Evolutionary conservation across 306 rosid genomes (phyloP).

Genomic region (Myrica gale): DNA sequence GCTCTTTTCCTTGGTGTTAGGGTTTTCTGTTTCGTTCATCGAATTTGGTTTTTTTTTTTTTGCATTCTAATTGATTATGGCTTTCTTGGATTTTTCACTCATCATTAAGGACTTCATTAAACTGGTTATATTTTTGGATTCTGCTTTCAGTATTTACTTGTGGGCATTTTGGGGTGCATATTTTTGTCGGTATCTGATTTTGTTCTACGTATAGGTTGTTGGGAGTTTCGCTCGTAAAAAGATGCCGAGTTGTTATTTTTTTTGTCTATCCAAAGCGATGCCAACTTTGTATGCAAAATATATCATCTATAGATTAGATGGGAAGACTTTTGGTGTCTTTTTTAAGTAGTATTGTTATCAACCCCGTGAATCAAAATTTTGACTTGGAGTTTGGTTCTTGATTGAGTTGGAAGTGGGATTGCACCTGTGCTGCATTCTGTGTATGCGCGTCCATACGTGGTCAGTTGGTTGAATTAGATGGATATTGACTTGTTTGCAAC

Average conservation of each 20-base stretch:
- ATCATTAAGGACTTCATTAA: neutral
- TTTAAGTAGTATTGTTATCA: neutral
- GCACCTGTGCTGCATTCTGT: constrained; percentile 3
- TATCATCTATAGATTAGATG: neutral
- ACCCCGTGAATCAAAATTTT: neutral
- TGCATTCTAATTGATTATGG: neutral
- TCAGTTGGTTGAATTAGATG: no score
- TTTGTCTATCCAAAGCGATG: no score
- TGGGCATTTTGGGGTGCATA: neutral
- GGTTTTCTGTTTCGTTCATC: neutral
- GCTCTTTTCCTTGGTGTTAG: neutral
- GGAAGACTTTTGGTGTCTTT: neutral
- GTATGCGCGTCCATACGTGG: neutral
- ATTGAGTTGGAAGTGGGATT: neutral
- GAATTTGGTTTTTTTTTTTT: neutral
- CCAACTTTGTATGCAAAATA: neutral
- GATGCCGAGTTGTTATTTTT: no score
- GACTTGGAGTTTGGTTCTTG: neutral
- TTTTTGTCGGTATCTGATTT: neutral
- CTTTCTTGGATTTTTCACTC: neutral
- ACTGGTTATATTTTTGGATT: neutral
- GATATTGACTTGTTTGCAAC: neutral
- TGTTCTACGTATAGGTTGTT: neutral
- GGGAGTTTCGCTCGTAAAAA: neutral
- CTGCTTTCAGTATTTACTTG: neutral